Evolutionary conservation across 176 grass and related monocot species (phyloP).

Genomic region (Coix lacrymajobi): DNA sequence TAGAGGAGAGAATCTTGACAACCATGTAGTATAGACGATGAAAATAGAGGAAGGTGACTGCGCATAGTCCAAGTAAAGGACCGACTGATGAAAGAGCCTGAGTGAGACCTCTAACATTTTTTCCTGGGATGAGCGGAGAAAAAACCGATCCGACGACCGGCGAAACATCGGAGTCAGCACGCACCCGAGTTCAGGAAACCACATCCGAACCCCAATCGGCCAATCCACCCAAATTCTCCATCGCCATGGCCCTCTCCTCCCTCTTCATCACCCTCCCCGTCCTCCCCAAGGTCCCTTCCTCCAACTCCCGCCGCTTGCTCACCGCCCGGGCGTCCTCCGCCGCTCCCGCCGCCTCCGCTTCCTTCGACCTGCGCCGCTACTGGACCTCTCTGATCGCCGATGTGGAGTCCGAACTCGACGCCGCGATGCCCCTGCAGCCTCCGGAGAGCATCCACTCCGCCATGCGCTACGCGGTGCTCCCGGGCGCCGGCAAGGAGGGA

Average conservation of each 20-base stretch:
- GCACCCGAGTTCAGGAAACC: background rate
- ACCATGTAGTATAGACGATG: too few species aligned
- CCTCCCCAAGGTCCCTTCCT: constrained; percentile 25
- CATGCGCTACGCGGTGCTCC: constrained; percentile 80
- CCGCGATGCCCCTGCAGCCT: constrained; percentile 59
- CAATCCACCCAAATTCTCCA: background rate
- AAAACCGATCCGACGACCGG: background rate
- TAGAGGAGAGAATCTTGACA: too few species aligned
- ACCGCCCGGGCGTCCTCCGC: constrained; percentile 22
- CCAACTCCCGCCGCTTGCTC: constrained; percentile 14
- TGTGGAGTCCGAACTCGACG: constrained; percentile 69
- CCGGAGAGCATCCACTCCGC: constrained; percentile 72
- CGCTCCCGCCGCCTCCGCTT: constrained; percentile 21
- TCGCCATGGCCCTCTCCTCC: constrained; percentile 63
- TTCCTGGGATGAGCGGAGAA: too few species aligned
- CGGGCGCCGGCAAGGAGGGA: constrained; percentile 55
- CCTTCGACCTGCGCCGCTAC: constrained; percentile 80
- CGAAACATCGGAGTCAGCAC: background rate
- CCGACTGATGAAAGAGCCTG: too few species aligned
- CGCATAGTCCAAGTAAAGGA: too few species aligned
- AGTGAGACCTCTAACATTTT: too few species aligned
- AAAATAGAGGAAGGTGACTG: too few species aligned
- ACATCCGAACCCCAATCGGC: constrained; percentile 22
- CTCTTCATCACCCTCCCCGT: constrained; percentile 25
- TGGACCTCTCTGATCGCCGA: constrained; percentile 76